phyloP scores from a whole-genome alignment of 2,329 filamentous ascomycete species.

The Claviceps lovelessii region DNA sequence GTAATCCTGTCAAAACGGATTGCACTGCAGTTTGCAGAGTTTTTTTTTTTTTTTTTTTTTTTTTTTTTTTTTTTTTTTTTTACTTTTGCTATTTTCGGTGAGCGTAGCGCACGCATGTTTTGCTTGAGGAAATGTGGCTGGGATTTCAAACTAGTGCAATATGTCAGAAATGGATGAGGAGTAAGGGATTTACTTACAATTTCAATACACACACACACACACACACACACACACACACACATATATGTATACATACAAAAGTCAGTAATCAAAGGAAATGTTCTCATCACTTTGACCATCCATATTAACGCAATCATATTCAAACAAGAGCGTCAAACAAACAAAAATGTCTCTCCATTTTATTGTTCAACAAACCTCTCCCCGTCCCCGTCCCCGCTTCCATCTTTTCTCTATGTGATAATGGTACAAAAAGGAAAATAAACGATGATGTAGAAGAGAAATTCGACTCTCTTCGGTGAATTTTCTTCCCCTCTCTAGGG shows the following conservation, averaged over 20 bases:
- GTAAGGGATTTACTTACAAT: no score
- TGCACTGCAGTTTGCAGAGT: neutral
- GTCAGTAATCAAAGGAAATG: no score
- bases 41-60: neutral
- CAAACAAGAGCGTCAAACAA: neutral
- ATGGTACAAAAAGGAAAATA: slow-evolving; percentile 18
- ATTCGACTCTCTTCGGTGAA: neutral
- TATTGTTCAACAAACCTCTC: neutral
- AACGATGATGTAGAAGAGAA: neutral
- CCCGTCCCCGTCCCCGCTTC: slow-evolving; percentile 6
- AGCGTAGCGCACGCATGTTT: neutral
- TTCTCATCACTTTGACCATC: no score
- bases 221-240: no score
- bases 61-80: neutral
- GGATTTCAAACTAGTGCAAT: no score
- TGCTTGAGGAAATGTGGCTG: no score
- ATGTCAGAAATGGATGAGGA: no score
- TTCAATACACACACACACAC: no score
- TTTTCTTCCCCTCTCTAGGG: slow-evolving; percentile 7
- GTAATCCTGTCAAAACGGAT: neutral
- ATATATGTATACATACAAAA: no score
- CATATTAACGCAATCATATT: neutral
- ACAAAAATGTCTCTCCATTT: neutral
- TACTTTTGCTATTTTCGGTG: neutral
- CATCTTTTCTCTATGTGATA: slow-evolving; percentile 16